A percentile compares a stretch with the other conserved stretches of the same genome.
phyloP scores from a whole-genome alignment of 345 rosid genomes.

The Orychophragmus violaceus region DNA sequence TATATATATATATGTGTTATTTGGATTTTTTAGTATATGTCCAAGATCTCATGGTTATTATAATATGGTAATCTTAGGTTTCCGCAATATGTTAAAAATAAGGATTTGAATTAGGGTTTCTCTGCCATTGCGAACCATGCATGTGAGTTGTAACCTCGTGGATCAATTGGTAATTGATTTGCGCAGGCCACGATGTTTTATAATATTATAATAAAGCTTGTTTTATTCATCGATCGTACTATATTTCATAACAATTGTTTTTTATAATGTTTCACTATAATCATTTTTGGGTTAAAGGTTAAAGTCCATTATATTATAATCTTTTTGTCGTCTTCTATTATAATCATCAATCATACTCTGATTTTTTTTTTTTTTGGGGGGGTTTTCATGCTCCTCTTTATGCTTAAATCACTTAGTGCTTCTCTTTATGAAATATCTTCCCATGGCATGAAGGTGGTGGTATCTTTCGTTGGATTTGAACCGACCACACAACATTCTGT shows the following conservation, averaged over 20 bases:
- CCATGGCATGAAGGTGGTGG: not conserved
- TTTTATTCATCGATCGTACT: not conserved
- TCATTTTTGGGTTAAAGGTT: not conserved
- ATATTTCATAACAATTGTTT: not conserved
- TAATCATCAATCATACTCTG: conserved; percentile 5
- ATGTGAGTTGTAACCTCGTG: conserved; percentile 3
- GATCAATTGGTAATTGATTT: conserved; percentile 20
- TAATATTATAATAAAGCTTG: not conserved
- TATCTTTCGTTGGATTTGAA: conserved; percentile 8
- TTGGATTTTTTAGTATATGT: conserved; percentile 9
- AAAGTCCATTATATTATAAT: no score
- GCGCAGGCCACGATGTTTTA: not conserved
- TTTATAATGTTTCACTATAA: not conserved
- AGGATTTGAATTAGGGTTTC: not conserved
- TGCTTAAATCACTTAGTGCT: not conserved
- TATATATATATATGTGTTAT: not conserved
- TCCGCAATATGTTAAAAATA: not conserved
- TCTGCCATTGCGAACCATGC: conserved; percentile 3
- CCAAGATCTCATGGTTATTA: not conserved
- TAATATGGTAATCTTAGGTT: not conserved
- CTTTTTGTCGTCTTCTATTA: no score
- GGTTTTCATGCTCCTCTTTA: conserved; percentile 11
- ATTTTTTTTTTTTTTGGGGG: not conserved
- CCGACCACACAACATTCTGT: conserved; percentile 12
- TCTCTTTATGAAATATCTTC: no score